Base-by-base conservation (phyloP, 257 asterid species). In the Solanum tarapatanum region DNA sequence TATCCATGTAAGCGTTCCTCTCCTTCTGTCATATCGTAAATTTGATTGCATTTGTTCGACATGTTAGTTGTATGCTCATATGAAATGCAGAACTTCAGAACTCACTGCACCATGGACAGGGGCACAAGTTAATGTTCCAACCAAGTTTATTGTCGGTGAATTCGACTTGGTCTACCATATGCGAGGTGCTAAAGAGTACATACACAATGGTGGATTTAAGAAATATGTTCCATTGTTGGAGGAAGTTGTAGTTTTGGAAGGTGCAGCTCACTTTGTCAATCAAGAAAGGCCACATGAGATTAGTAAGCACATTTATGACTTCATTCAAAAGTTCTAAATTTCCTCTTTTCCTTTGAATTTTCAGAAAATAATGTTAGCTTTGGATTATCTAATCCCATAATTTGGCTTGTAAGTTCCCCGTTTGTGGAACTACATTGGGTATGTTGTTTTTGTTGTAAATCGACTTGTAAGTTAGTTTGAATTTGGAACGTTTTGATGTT, bases 1-100 rank as follows among this genome's bases (percentile, higher is more conserved):
- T 89, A 23, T 72, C 84, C 60, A 4, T 89, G 98, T 93, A 85
- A 91, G 93, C 33, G 16, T 12, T 14, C 21, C 45, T 37, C 16
- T 89, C 68, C 41, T 80, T 45, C 55, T 5, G 23, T 9, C 11
- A 26, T 43, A 2, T 5, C 68, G 0, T 26, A 16, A 26, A 43
- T 26, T 43, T 14, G 37, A 17, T 5, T 80, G 5, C 35, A 45
- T 80, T 8, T 13, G 26, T 80, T 41, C 5, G 24, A 24, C 8
- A 3, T 6, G 12, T 26, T 43, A 79, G 64, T 14, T 28, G 84
- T 2, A 28, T 79, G 66, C 84, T 79, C 9, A 10, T 26, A 14
- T 33, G 23, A 43, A 83, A 55, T 39, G 84, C 89, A 89, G 91
- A 41, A 87, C 33, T 62, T 74, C 88, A 89, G 89, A 89, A 87